Conservation (phyloP, 805 yeast genomes). For the Lipomyces oligophaga region DNA sequence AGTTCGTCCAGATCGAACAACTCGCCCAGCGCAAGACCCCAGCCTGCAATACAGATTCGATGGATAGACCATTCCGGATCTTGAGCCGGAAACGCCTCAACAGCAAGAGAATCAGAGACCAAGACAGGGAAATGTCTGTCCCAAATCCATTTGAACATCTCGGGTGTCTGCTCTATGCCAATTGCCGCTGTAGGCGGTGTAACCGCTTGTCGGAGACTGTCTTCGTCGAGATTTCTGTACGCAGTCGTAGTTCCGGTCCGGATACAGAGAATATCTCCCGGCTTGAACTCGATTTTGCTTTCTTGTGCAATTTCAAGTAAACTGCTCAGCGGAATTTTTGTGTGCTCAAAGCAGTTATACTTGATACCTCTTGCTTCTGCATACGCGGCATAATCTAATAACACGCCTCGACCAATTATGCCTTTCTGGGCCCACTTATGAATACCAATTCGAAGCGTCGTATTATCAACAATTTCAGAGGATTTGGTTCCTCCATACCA, state of each 20-base stretch:
- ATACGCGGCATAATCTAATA: slow-evolving; percentile 33
- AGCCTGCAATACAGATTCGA: slow-evolving; percentile 30
- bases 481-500: slow-evolving; percentile 20
- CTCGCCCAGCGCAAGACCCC: slow-evolving; percentile 38
- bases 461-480: slow-evolving; percentile 4
- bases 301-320: slow-evolving; percentile 25
- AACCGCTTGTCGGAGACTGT: slow-evolving; percentile 20
- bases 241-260: slow-evolving; percentile 33
- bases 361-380: slow-evolving; percentile 28
- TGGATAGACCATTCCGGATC: slow-evolving; percentile 29
- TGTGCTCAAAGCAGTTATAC: slow-evolving; percentile 24
- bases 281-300: slow-evolving; percentile 21
- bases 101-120: slow-evolving; percentile 32
- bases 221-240: slow-evolving; percentile 26
- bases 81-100: slow-evolving; percentile 29
- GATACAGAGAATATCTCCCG: slow-evolving; percentile 32
- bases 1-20: slow-evolving; percentile 35
- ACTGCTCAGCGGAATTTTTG: slow-evolving; percentile 26
- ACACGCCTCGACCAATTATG: slow-evolving; percentile 33
- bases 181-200: slow-evolving; percentile 6
- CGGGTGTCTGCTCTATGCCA: slow-evolving; percentile 32
- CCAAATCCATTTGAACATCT: slow-evolving; percentile 32
- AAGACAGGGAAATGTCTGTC: slow-evolving; percentile 33
- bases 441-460: slow-evolving; percentile 23
- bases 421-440: slow-evolving; percentile 33